phyloP scores from a whole-genome alignment of 176 grass and related monocot genomes.

The Stipa capillata region DNA sequence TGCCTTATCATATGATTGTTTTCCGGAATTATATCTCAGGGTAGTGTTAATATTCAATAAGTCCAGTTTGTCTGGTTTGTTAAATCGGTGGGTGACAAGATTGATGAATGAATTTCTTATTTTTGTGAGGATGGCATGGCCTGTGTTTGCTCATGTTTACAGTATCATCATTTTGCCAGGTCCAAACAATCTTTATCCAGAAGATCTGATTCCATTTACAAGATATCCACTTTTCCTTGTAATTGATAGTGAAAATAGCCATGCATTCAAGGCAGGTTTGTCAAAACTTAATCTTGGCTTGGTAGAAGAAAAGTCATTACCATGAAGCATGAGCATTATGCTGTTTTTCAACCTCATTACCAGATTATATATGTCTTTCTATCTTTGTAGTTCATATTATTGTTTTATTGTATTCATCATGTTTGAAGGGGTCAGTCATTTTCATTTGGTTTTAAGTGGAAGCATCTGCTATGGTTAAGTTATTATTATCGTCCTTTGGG shows the following conservation, averaged over 20 bases:
- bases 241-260: slow-evolving; percentile 88
- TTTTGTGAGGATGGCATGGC: background rate
- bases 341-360: slow-evolving; percentile 3
- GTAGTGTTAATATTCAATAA: background rate
- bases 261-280: slow-evolving; percentile 99
- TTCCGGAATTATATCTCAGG: slow-evolving; percentile 3
- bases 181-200: slow-evolving; percentile 81
- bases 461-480: background rate
- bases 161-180: slow-evolving; percentile 35
- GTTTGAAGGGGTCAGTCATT: background rate
- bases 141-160: background rate
- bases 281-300: slow-evolving; percentile 77
- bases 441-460: background rate
- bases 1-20: background rate
- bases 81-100: background rate
- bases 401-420: background rate
- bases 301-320: slow-evolving; percentile 27
- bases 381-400: background rate
- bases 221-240: slow-evolving; percentile 93
- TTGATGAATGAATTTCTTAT: background rate
- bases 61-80: slow-evolving; percentile 9
- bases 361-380: no score
- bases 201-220: slow-evolving; percentile 94
- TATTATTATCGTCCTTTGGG: background rate
- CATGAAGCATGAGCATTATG: background rate